Conservation (phyloP, 1,139 yeast genomes). For the Meyerozyma sp. region DNA sequence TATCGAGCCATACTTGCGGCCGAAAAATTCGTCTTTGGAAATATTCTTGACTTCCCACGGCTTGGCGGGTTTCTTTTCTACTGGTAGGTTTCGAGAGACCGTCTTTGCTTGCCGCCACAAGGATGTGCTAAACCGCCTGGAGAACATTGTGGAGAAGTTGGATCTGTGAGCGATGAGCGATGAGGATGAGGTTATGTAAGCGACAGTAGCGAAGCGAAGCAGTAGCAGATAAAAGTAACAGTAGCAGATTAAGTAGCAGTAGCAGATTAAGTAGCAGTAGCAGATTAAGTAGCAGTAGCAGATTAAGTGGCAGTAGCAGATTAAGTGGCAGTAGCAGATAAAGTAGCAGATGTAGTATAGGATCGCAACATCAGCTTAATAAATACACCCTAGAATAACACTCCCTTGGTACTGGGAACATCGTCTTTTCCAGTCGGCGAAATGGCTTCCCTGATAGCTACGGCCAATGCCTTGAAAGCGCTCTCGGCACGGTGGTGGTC, state of each 20-base stretch:
- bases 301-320: neutral
- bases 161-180: neutral
- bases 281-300: neutral
- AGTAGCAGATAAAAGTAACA: neutral
- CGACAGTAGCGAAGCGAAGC: neutral
- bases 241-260: neutral
- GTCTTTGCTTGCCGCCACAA: neutral
- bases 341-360: neutral
- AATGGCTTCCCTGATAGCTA: slow-evolving; percentile 84
- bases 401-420: slow-evolving; percentile 96
- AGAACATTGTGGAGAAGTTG: neutral
- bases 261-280: neutral
- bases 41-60: slow-evolving; percentile 37
- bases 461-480: slow-evolving; percentile 92
- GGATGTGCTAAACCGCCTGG: neutral
- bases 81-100: slow-evolving; percentile 10
- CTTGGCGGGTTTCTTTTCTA: slow-evolving; percentile 14
- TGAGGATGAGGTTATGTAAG: neutral
- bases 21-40: slow-evolving; percentile 38
- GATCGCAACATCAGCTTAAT: neutral
- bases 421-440: slow-evolving; percentile 81
- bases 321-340: too few relatives aligned
- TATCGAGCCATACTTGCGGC: slow-evolving; percentile 32
- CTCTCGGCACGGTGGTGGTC: slow-evolving; percentile 96
- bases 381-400: slow-evolving; percentile 42